Evolutionary conservation across 805 yeast species (phyloP), one percentile per base, ranked within the genome.

Genomic region (Metschnikowia rubicola): DNA sequence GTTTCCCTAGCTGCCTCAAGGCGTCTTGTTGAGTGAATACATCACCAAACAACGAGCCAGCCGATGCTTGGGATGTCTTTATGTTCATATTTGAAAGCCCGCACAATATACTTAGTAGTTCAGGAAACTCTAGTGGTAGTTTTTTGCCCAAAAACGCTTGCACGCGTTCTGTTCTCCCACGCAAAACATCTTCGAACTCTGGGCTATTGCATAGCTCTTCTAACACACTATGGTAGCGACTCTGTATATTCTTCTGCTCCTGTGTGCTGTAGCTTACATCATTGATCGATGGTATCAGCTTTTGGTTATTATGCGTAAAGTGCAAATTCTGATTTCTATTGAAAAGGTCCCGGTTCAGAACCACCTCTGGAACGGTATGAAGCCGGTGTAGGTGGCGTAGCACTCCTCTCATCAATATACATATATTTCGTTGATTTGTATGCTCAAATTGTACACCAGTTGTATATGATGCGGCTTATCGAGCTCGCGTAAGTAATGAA

Each of bases 1-100:
- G 31, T 35, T 58, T 38, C 0, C 76, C 77, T 12, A 63, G 38
- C 3, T 44, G 46, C 17, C 73, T 56, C 10, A 71, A 53, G 38
- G 44, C 49, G 37, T 44, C 50, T 39, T 45, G 55, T 30, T 48
- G 52, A 28, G 42, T 36, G 28, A 35, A 43, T 2, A 46, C 43
- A 30, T 39, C 41, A 21, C 48, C 42, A 31, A 39, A 41, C 31
- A 39, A 34, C 37, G 49, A 35, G 43, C 51, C 51, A 35, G 47
- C 43, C 45, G 52, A 41, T 37, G 35, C 29, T 30, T 46, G 31
- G 15, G 47, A 43, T 30, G 48, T 43, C 30, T 43, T 37, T 4
- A 55, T 42, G 15, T 48, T 47, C 41, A 62, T 48, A 19, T 64
- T 58, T 34, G 69, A 56, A 15, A 59, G 50, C 0, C 74, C 75